Base-by-base conservation (phyloP, 2,329 filamentous ascomycete species). In the Pseudogymnoascus sp. region DNA sequence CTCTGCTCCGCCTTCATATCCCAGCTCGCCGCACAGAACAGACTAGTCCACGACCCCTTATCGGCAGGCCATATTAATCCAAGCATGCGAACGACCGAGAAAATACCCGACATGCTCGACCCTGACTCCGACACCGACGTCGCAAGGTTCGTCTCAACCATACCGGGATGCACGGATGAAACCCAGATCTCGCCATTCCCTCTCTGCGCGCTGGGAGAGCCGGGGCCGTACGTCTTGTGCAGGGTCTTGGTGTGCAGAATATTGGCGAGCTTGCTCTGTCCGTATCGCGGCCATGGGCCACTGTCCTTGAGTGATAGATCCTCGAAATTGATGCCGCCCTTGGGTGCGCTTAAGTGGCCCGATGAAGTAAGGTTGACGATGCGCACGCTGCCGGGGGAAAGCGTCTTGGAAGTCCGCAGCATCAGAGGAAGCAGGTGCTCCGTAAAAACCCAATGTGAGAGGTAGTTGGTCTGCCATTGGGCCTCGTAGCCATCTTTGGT, bases 191-290 rank as follows among this genome's bases (percentile, higher is more conserved):
- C 74, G 39, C 75, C 75, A 40, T 73, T 67, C 1, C 69, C 71
- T 16, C 64, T 66, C 39, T 60, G 63, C 23, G 73, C 68, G 29
- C 68, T 66, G 11, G 63, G 47, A 36, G 72, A 74, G 11, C 70
- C 73, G 14, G 67, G 71, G 0, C 76, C 75, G 65, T 77, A 75
- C 18, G 23, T 64, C 62, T 70, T 70, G 62, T 76, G 66, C 57
- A 79, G 64, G 5, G 71, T 73, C 65, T 70, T 74, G n/a, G 74
- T 67, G 67, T 79, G 76, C 45, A 80, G 70, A 21, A 80, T 71
- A 63, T 80, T 80, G 62, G 75, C 77, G 6, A 79, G 75, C 69
- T 80, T 80, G 68, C 72, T 74, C 68, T 79, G 77, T n/a, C 76
- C 77, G 68, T 80, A 80, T 14, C 76, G 73, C 63, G 73, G 70